Percentiles rank a stretch among this genome's conserved stretches.
These are phyloP conservation scores for Pichia exigua DNA, from an alignment of 805 yeast genomes.

Conservation along the genomic window DNA sequence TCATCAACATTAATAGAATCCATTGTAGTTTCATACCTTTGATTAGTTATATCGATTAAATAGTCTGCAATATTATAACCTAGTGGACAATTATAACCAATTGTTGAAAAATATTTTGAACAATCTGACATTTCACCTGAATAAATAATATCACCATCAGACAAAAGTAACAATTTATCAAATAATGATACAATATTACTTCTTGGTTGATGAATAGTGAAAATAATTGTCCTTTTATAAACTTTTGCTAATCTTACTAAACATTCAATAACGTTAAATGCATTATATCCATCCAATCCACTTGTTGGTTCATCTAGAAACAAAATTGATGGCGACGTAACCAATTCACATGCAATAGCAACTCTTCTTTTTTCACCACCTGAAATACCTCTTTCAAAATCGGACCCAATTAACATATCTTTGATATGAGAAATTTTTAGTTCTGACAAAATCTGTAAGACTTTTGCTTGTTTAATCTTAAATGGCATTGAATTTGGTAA, in stretches of 20 bases:
- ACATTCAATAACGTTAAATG: conserved; percentile 82
- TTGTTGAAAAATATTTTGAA: conserved; percentile 61
- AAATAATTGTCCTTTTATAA: conserved; percentile 78
- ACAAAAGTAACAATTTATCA: conserved; percentile 70
- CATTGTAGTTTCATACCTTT: conserved; percentile 21
- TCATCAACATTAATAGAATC: conserved; percentile 13
- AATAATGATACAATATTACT: conserved; percentile 90
- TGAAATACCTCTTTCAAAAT: conserved; percentile 82
- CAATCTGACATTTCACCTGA: conserved; percentile 79
- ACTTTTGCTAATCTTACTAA: conserved; percentile 72
- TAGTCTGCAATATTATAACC: conserved; percentile 94
- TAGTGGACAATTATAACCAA: conserved; percentile 76
- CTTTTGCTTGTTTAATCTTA: conserved; percentile 67
- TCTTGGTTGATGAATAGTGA: conserved; percentile 96
- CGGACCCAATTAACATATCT: conserved; percentile 83
- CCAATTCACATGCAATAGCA: conserved; percentile 88
- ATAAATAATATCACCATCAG: conserved; percentile 79
- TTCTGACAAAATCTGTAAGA: conserved; percentile 76
- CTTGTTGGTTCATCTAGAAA: conserved; percentile 92
- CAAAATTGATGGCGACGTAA: conserved; percentile 76
- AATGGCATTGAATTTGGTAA: conserved; percentile 76
- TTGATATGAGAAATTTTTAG: conserved; percentile 75
- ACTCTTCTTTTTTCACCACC: conserved; percentile 92
- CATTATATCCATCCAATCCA: conserved; percentile 91
- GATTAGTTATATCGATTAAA: conserved; percentile 83